Evolutionary conservation across 2,329 filamentous ascomycete species (phyloP), one percentile per base, ranked within the genome.

Genomic region (Nemania abortiva): DNA sequence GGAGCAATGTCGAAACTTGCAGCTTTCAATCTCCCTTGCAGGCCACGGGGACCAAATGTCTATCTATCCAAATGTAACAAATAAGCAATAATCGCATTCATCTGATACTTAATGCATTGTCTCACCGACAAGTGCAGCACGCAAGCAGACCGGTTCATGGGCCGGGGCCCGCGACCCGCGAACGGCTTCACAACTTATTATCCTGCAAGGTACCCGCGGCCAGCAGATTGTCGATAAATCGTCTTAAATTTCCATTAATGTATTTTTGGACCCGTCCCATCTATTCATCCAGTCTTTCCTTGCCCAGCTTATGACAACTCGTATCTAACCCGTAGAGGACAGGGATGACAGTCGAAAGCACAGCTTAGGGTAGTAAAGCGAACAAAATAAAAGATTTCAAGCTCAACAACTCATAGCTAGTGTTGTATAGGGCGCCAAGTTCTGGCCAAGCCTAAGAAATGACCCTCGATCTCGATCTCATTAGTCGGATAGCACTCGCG

Each of bases 131-230:
- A 47, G 18, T 37, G 39, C 42, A 47, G 42, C n/a, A 20, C 11
- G 31, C 27, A 18, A 18, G 29, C 37, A 24, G 50, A 29, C 42
- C 42, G 47, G 47, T 15, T 27, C 42, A 11, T 29, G 24, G 49
- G 47, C n/a, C 29, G 52, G 20, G 53, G 18, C 27, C 61, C 29
- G 50, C 24, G 42, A 18, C 27, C 61, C 29, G 50, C 24, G 24
- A 55, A 50, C 53, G 15, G 52, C 50, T 15, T 63, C 37, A 37
- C 60, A 31, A 55, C 52, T 39, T 39, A 34, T 37, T 20, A 24
- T 47, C 42, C 61, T 64, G 53, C 52, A 57, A 64, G 61, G 53
- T 64, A 57, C 61, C 42, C 42, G 53, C 9, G 7, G 5, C 20
- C 10, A 31, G 15, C 24, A 52, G n/a, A 52, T 52, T 45, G 13